Evolutionary conservation across 2,329 filamentous ascomycete species (phyloP).

Genomic region (Aureobasidium sp.): DNA sequence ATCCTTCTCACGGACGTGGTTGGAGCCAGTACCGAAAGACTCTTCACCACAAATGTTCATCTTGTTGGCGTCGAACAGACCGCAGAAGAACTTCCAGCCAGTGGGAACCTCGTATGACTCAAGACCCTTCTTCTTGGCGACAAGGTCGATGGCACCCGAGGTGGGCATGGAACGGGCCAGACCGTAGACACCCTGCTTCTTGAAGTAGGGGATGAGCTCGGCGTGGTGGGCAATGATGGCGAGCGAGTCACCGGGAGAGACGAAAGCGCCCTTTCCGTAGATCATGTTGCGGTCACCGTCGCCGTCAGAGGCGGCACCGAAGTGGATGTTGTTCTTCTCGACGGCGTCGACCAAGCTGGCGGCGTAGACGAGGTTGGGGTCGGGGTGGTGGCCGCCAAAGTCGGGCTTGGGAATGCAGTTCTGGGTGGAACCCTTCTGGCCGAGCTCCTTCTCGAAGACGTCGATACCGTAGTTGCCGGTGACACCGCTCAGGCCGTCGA

Average conservation of each 20-base stretch:
- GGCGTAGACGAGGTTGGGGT: constrained; percentile 95
- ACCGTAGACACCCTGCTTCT: constrained; percentile 92
- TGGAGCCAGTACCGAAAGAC: constrained; percentile 94
- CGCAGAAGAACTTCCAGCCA: constrained; percentile 99
- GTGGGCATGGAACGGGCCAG: constrained; percentile 97
- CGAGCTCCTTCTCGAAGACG: constrained; percentile 92
- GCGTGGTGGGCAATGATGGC: constrained; percentile 98
- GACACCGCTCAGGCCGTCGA: constrained; percentile 89
- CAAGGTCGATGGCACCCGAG: constrained; percentile 87
- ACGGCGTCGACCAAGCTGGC: constrained; percentile 91
- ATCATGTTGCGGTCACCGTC: constrained; percentile 99
- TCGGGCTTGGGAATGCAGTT: constrained; percentile 90
- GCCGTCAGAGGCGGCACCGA: constrained; percentile 92
- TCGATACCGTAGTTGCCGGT: constrained; percentile 91
- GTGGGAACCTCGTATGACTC: constrained; percentile 95
- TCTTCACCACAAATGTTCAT: constrained; percentile 98
- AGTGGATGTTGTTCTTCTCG: constrained; percentile 85
- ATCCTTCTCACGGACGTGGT: constrained; percentile 99
- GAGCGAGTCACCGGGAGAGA: constrained; percentile 87
- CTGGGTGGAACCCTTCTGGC: constrained; percentile 73
- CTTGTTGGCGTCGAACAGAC: constrained; percentile 88
- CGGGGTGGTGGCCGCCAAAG: constrained; percentile 94
- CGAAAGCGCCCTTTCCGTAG: constrained; percentile 92
- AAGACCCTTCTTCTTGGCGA: constrained; percentile 89
- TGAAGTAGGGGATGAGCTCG: constrained; percentile 95